Evolutionary conservation across 352 stramenopile species (phyloP).

Genomic region (Phytophthora brassicae): DNA sequence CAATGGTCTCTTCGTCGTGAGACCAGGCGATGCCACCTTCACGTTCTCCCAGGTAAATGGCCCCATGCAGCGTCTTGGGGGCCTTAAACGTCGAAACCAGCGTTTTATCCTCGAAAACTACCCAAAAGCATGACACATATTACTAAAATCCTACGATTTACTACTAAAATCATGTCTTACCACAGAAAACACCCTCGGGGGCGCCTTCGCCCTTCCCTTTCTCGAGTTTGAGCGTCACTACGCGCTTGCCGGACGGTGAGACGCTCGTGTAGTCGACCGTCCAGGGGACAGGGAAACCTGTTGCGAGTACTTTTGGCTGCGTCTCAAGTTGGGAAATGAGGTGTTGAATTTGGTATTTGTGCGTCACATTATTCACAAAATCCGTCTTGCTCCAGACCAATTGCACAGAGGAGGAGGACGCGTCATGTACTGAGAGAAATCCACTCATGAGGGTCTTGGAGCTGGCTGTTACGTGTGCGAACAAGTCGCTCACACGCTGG

Average conservation of each 20-base stretch:
- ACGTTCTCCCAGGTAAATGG: slow-evolving; percentile 68
- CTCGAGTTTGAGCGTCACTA: slow-evolving; percentile 62
- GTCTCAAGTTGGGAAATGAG: slow-evolving; percentile 34
- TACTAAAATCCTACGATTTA: not conserved
- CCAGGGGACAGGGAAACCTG: slow-evolving; percentile 42
- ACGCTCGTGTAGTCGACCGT: slow-evolving; percentile 51
- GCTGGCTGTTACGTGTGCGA: slow-evolving; percentile 45
- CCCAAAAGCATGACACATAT: not conserved
- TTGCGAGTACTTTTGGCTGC: slow-evolving; percentile 31
- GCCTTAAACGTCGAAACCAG: slow-evolving; percentile 59
- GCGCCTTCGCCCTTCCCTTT: slow-evolving; percentile 38
- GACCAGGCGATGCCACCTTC: slow-evolving; percentile 79
- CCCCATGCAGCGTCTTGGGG: slow-evolving; percentile 67
- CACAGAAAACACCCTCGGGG: slow-evolving; percentile 51
- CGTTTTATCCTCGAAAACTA: slow-evolving; percentile 46
- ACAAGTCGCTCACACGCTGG: slow-evolving; percentile 45
- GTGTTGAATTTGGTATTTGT: slow-evolving; percentile 62
- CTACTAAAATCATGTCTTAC: too few species aligned
- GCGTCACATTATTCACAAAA: slow-evolving; percentile 50
- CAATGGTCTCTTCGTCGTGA: slow-evolving; percentile 68
- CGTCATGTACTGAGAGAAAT: slow-evolving; percentile 34
- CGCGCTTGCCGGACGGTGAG: slow-evolving; percentile 51
- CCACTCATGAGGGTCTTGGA: slow-evolving; percentile 55
- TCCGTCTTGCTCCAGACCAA: slow-evolving; percentile 66
- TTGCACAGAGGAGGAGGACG: slow-evolving; percentile 39